Evolutionary conservation across 768 basidiomycete species (phyloP).

Genomic region (Xerocomellus chrysenteron): DNA sequence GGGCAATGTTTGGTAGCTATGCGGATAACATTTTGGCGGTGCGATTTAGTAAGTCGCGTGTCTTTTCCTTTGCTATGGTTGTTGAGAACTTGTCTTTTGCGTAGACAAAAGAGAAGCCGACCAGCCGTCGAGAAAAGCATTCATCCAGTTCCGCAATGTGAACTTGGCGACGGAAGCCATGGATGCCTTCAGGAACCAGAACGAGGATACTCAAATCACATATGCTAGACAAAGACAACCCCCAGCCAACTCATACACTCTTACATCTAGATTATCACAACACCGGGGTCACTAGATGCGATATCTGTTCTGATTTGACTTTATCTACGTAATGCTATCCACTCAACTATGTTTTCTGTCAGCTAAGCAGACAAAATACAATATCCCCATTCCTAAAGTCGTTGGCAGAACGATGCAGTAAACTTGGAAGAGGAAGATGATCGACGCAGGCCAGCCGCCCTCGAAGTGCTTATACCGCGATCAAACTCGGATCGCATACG

Average conservation of each 20-base stretch:
- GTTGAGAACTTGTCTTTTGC: conserved; percentile 21
- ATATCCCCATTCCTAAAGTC: background rate
- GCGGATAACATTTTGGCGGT: conserved; percentile 26
- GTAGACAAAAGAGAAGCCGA: conserved; percentile 34
- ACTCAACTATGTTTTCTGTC: background rate
- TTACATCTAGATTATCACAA: conserved; percentile 24
- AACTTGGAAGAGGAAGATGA: too few relatives aligned
- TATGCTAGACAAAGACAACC: conserved; percentile 22
- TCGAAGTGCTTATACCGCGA: too few relatives aligned
- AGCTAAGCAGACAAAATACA: background rate
- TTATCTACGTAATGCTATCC: conserved; percentile 1
- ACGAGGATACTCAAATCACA: background rate
- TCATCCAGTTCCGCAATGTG: conserved; percentile 51
- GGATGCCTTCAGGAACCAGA: conserved; percentile 34
- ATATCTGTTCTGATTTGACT: background rate
- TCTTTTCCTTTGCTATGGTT: background rate
- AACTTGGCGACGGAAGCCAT: conserved; percentile 51
- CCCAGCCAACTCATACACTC: background rate
- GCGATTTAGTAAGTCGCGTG: conserved; percentile 26
- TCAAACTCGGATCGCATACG: too few relatives aligned
- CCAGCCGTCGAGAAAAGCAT: conserved; percentile 38
- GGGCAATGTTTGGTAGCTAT: conserved; percentile 23
- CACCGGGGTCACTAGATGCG: conserved; percentile 1
- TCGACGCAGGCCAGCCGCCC: too few relatives aligned
- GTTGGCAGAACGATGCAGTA: too few relatives aligned